Evolutionary conservation across 2,329 filamentous ascomycete genomes (phyloP).

Genomic region (Aschersonia sp.): DNA sequence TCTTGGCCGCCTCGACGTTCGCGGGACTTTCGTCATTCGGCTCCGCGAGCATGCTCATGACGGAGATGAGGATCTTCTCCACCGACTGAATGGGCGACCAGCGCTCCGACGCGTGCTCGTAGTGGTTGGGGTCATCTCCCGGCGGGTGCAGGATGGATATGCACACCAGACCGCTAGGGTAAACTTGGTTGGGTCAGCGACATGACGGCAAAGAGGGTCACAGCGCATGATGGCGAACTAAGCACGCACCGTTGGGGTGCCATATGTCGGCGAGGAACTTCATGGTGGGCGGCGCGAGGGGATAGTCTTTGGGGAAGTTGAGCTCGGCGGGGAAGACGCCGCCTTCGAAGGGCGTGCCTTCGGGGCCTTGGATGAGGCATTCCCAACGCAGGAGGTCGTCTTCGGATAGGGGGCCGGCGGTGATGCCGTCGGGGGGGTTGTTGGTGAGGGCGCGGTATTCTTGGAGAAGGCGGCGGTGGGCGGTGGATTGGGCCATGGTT

Average conservation of each 20-base stretch:
- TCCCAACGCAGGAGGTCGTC: slow-evolving; percentile 96
- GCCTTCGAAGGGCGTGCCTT: slow-evolving; percentile 90
- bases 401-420: slow-evolving; percentile 81
- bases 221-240: neutral
- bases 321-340: slow-evolving; percentile 92
- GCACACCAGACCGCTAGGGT: slow-evolving; percentile 82
- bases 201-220: neutral
- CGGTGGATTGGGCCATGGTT: slow-evolving; percentile 44
- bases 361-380: slow-evolving; percentile 86
- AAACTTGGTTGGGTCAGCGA: slow-evolving; percentile 42
- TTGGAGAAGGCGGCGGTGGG: slow-evolving; percentile 74
- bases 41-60: slow-evolving; percentile 97
- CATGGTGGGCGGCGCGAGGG: slow-evolving; percentile 92
- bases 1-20: slow-evolving; percentile 89
- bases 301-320: slow-evolving; percentile 91
- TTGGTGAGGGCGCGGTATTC: slow-evolving; percentile 92
- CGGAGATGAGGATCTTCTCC: slow-evolving; percentile 91
- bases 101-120: slow-evolving; percentile 88
- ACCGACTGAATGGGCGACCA: slow-evolving; percentile 97
- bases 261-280: slow-evolving; percentile 88
- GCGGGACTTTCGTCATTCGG: slow-evolving; percentile 95
- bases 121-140: slow-evolving; percentile 95
- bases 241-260: slow-evolving; percentile 73
- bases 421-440: slow-evolving; percentile 95
- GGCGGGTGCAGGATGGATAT: slow-evolving; percentile 97